Conservation (phyloP, 2,329 filamentous ascomycete genomes). For the Ciborinia camelliae region DNA sequence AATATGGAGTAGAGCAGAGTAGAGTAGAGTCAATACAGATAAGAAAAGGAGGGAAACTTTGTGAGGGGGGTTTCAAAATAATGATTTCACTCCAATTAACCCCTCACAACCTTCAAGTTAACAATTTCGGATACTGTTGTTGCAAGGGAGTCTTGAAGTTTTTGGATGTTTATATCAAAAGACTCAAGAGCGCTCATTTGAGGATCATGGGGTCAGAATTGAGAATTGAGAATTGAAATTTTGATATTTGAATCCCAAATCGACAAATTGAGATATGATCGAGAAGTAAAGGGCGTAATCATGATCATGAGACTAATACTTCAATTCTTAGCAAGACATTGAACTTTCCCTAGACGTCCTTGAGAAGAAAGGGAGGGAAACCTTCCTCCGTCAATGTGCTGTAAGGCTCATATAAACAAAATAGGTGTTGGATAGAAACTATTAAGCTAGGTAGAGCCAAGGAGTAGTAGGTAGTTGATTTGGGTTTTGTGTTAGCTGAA, state of each 20-base stretch:
- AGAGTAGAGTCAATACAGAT: no score
- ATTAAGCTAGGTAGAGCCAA: neutral
- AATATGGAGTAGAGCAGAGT: no score
- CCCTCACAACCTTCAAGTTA: neutral
- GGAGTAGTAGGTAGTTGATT: no score
- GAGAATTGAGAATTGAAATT: neutral
- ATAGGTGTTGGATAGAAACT: neutral
- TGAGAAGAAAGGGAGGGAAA: neutral
- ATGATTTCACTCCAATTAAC: neutral
- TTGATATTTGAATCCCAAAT: neutral
- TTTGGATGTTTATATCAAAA: neutral
- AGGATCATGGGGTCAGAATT: neutral
- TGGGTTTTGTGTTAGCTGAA: neutral
- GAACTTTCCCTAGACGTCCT: neutral
- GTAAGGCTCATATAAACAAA: neutral
- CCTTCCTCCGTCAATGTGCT: neutral
- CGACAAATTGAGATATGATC: neutral
- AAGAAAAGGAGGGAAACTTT: neutral
- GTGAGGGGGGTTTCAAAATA: neutral
- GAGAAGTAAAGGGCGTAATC: neutral
- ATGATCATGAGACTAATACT: neutral
- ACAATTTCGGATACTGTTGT: neutral
- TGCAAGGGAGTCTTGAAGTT: conserved; percentile 1
- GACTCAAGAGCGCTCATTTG: neutral
- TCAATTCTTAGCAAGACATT: conserved; percentile 3